Evolutionary conservation across 208 protist species (phyloP), one percentile per base, ranked within the genome.

Genomic region (Herpetomonas tarakana): DNA sequence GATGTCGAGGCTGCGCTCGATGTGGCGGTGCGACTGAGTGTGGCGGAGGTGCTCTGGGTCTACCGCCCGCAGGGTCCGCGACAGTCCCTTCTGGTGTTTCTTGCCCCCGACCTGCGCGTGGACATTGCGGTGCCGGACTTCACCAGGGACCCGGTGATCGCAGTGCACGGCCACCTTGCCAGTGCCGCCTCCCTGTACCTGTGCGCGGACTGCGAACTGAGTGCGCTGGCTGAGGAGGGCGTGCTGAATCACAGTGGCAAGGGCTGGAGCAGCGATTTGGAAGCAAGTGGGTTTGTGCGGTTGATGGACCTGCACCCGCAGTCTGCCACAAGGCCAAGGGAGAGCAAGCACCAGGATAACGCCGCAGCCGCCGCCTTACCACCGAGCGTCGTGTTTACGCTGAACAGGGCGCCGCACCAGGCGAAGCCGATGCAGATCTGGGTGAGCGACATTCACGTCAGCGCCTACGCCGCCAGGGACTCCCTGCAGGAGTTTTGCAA

Each of bases 381-480:
- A 14, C 35, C 35, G 9, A 41, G 35, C 14, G 35, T 41, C 35
- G 35, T 41, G 9, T 41, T 52, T 19, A 38, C 0, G 52, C 16
- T 18, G 46, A 50, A 3, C 6, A 0, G 39, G 26, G 22, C 35
- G n/a, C 29, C 2, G 50, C 55, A 24, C 16, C n/a, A 55, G 18
- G 62, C 62, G 30, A 67, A 65, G 22, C 53, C 52, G n/a, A 24
- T 82, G 24, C 71, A 68, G 55, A 58, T 84, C 51, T 65, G 68
- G 27, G 62, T 84, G 56, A 65, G 71, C 24, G 65, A 77, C 12
- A 21, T 88, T 6, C 66, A 77, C 60, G 64, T 72, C 7, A 71
- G 69, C 26, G 70, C 71, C 35, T 84, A 80, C 45, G 74, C 79
- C 62, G 81, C 81, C 0, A 70, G 78, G 47, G 81, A 88, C 41